Conservation (phyloP, 2,329 filamentous ascomycete genomes). For the Hirsutella rhossiliensis region DNA sequence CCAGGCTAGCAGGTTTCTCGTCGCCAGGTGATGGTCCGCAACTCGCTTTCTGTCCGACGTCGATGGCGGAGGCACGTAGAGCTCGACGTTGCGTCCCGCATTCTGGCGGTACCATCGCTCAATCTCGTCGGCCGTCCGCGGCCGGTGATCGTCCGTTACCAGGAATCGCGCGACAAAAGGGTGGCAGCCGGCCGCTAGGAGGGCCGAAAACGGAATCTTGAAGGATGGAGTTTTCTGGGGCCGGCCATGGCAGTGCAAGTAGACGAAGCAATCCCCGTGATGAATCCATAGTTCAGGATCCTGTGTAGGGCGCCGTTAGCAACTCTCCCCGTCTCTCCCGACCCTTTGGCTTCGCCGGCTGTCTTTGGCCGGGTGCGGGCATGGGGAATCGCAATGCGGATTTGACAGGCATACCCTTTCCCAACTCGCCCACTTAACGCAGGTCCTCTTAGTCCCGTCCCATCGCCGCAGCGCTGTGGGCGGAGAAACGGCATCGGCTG, state of each 20-base stretch:
- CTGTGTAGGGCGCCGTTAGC: constrained; percentile 24
- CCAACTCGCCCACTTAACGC: constrained; percentile 4
- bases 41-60: constrained; percentile 38
- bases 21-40: constrained; percentile 53
- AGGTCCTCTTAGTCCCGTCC: constrained; percentile 4
- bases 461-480: constrained; percentile 3
- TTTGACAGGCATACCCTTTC: constrained; percentile 4
- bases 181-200: constrained; percentile 46
- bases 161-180: constrained; percentile 46
- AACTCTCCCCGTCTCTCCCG: no score
- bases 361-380: no score
- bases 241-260: constrained; percentile 54
- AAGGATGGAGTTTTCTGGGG: constrained; percentile 57
- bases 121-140: constrained; percentile 15
- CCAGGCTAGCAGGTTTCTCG: constrained; percentile 67
- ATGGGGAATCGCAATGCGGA: no score
- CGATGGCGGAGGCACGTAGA: constrained; percentile 58
- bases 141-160: constrained; percentile 15
- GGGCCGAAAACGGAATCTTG: constrained; percentile 44
- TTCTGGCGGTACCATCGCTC: constrained; percentile 19
- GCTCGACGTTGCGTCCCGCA: constrained; percentile 31
- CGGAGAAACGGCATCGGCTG: background rate
- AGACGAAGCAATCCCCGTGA: constrained; percentile 56
- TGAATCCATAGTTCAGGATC: constrained; percentile 60
- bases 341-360: no score